Base-by-base conservation (phyloP, 768 basidiomycete species). In the Boletellus sp. region DNA sequence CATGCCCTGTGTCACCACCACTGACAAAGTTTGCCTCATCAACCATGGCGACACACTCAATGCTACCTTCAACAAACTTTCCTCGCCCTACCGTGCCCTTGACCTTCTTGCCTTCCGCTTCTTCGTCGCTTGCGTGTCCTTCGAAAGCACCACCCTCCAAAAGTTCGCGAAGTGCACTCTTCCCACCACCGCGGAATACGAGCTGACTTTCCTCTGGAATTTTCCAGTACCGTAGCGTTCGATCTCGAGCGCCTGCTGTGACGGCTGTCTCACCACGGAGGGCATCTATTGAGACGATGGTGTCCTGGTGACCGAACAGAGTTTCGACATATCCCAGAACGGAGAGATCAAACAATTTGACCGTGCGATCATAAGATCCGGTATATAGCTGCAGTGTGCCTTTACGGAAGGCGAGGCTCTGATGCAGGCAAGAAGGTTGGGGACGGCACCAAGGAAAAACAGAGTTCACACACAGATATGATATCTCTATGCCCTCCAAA, bases 261-360 rank as follows among this genome's bases (percentile, higher is more conserved):
- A 97, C 81, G 15, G 87, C 89, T 2, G 84, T 83, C 58, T 97
- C 93, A 7, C 81, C 81, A 31, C 88, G 83, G 15, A 98, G 78
- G 6, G 91, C 77, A 54, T 94, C 90, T 6, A 99, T 60, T 4
- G 78, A 74, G 15, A 89, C 72, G 24, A 96, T 81, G 24, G 81
- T 79, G 61, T 97, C 94, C 71, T 98, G 95, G 64, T 99, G 96
- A 1, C 96, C 96, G 64, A 95, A 99, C 4, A 98, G 74, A 8
- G 95, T 97, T 67, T 99, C 95, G 48, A 98, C 86, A 61, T 94
- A 93, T 10, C 91, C 93, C 77, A 95, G 80, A 6, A 90, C 89
- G 52, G 72, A 78, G 40, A 79, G 72, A 64, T 88, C 94, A 68
- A 87, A 95, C 3, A 97, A 74, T 67, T 95, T 95, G 48, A 96